A percentile compares a stretch with the other conserved stretches of the same genome.
These are phyloP conservation scores for Penicillium sp. DNA, from an alignment of 2,329 filamentous ascomycete species.

Conservation along the genomic window DNA sequence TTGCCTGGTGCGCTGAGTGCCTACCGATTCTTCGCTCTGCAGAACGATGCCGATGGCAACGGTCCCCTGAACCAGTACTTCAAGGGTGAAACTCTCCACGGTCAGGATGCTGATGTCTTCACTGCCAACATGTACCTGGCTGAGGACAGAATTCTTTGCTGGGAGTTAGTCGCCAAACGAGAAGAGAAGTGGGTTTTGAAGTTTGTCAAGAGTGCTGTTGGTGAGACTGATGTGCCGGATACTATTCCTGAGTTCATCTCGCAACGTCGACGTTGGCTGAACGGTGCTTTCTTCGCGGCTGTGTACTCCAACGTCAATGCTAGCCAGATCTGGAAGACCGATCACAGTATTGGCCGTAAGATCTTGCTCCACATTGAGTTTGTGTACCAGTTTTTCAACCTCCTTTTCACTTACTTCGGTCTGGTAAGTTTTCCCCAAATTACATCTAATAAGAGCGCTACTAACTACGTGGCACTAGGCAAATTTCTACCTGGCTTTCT, in stretches of 20 bases:
- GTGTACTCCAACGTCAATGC: slow-evolving; percentile 97
- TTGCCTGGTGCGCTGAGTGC: slow-evolving; percentile 91
- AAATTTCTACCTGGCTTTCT: slow-evolving; percentile 99
- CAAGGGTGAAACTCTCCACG: slow-evolving; percentile 96
- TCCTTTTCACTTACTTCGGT: slow-evolving; percentile 96
- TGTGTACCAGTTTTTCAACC: slow-evolving; percentile 86
- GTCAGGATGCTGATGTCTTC: slow-evolving; percentile 93
- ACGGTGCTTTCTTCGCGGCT: slow-evolving; percentile 97
- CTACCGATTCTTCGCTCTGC: slow-evolving; percentile 91
- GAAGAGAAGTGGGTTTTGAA: slow-evolving; percentile 96
- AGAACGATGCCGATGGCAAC: slow-evolving; percentile 94
- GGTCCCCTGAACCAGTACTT: slow-evolving; percentile 97
- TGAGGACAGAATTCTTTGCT: slow-evolving; percentile 97
- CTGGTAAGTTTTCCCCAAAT: slow-evolving; percentile 49
- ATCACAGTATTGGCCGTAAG: slow-evolving; percentile 87
- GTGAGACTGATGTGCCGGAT: slow-evolving; percentile 97
- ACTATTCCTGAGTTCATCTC: slow-evolving; percentile 95
- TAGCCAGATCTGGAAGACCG: slow-evolving; percentile 86
- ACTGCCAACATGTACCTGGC: slow-evolving; percentile 99
- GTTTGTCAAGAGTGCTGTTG: slow-evolving; percentile 94
- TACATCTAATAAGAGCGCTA: not conserved
- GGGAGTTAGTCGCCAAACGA: slow-evolving; percentile 93
- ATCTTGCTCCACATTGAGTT: slow-evolving; percentile 92
- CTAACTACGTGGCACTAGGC: slow-evolving; percentile 49
- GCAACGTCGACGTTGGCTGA: slow-evolving; percentile 93